phyloP scores from a whole-genome alignment of 2,329 filamentous ascomycete genomes.

The Sarocladium oryzae region DNA sequence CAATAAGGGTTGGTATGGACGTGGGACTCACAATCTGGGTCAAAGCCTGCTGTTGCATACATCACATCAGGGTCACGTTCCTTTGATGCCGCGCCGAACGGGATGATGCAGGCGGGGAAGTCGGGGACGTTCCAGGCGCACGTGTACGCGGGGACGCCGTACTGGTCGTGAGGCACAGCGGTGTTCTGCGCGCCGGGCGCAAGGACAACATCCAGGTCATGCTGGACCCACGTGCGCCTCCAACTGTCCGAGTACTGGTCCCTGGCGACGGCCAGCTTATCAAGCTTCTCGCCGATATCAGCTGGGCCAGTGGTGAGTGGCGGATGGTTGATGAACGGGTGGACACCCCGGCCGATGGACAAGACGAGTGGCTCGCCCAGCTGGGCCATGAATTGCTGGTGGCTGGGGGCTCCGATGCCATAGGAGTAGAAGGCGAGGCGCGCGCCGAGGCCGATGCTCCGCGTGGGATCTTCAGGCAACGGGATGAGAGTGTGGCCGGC shows the following conservation, averaged over 20 bases:
- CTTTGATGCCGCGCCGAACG: too few relatives aligned
- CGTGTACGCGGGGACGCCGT: constrained; percentile 23
- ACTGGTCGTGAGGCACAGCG: constrained; percentile 15
- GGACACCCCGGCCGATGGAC: background rate
- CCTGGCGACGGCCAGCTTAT: background rate
- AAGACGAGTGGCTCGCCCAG: background rate
- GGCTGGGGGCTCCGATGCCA: too few relatives aligned
- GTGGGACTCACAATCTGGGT: too few relatives aligned
- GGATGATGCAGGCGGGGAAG: too few relatives aligned
- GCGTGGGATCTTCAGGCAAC: background rate
- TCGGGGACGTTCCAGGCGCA: constrained; percentile 27
- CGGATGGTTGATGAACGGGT: background rate
- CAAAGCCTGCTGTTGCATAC: too few relatives aligned
- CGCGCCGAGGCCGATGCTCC: background rate
- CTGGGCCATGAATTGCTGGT: background rate
- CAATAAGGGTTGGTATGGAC: too few relatives aligned
- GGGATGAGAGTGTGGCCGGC: background rate
- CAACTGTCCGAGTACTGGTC: constrained; percentile 6
- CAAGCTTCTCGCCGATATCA: background rate
- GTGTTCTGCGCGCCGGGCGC: constrained; percentile 20
- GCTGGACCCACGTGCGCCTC: constrained; percentile 14
- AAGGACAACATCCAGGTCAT: constrained; percentile 21
- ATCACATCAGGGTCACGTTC: too few relatives aligned
- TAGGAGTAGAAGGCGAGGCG: background rate
- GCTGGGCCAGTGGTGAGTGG: background rate